Evolutionary conservation across 495 filamentous ascomycete species (phyloP).

Genomic region (Rhypophila decipiens): DNA sequence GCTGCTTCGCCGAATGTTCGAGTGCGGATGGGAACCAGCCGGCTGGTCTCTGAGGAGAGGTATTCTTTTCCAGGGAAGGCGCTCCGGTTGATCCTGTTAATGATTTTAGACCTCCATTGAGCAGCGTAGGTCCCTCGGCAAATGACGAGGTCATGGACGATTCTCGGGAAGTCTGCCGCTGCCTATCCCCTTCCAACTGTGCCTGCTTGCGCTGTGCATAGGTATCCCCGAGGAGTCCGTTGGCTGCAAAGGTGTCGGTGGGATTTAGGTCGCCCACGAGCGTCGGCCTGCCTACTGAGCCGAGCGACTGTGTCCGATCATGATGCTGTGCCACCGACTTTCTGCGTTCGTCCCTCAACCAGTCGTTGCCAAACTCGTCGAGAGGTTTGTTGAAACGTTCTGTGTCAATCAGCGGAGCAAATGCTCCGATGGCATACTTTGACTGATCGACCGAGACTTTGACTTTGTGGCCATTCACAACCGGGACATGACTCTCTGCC

Average conservation of each 20-base stretch:
- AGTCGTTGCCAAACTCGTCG: constrained; percentile 30
- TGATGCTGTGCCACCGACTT: constrained; percentile 6
- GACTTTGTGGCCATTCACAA: constrained; percentile 22
- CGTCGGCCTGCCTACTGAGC: neutral
- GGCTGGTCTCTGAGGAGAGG: constrained; percentile 13
- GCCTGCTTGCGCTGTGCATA: constrained; percentile 37
- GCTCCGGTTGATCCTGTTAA: neutral
- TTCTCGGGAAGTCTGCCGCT: constrained; percentile 5
- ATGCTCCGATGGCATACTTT: constrained; percentile 49
- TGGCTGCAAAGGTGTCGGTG: constrained; percentile 27
- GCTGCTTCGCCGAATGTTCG: constrained; percentile 33
- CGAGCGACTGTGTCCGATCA: neutral
- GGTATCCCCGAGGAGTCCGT: constrained; percentile 34
- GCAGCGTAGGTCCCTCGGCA: constrained; percentile 42
- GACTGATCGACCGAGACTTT: constrained; percentile 29
- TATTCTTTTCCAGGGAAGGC: neutral
- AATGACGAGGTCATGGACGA: constrained; percentile 32
- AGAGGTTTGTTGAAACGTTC: constrained; percentile 40
- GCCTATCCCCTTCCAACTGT: constrained; percentile 12
- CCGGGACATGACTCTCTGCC: constrained; percentile 19
- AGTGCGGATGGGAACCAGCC: constrained; percentile 43
- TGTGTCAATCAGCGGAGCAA: constrained; percentile 50
- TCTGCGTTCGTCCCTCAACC: constrained; percentile 17
- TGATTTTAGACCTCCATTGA: constrained; percentile 29
- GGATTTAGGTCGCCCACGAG: too few relatives aligned